A percentile compares a stretch with the other conserved stretches of the same genome.
These are phyloP conservation scores for Chytriomyces sp. DNA, from an alignment of 192 early-diverging fungal species.

Conservation along the genomic window DNA sequence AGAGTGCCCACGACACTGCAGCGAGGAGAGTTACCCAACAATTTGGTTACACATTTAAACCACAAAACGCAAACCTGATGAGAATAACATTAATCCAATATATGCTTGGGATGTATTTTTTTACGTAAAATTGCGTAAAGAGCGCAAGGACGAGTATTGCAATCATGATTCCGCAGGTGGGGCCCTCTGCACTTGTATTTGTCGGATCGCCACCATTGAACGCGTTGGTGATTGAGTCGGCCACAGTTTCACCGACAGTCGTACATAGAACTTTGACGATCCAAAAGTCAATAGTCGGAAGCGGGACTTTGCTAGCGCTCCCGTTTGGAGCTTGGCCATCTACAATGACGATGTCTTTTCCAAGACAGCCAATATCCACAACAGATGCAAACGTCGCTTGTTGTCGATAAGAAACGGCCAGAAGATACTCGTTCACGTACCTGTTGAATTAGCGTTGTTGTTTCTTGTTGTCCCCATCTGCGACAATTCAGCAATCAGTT, in stretches of 20 bases:
- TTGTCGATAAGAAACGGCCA: too few species aligned
- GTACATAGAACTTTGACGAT: conserved; percentile 1
- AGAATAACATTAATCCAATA: too few species aligned
- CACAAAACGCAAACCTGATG: background rate
- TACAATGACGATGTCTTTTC: too few species aligned
- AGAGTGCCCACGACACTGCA: background rate
- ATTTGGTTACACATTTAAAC: background rate
- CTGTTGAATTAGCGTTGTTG: too few species aligned
- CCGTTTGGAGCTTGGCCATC: too few species aligned
- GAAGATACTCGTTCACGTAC: too few species aligned
- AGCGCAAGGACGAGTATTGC: background rate
- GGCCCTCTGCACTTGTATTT: background rate
- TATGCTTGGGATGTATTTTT: background rate
- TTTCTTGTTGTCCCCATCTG: too few species aligned
- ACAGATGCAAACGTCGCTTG: too few species aligned
- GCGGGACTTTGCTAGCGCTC: conserved; percentile 1
- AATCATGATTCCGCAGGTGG: background rate
- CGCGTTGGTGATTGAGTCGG: background rate
- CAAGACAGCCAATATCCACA: too few species aligned
- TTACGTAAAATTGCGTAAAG: background rate
- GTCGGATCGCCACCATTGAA: background rate
- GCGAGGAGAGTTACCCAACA: background rate
- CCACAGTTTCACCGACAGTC: background rate
- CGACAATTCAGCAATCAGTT: too few species aligned
- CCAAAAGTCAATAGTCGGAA: background rate